Percentiles rank a stretch among this genome's conserved stretches.
Evolutionary conservation across 306 rosid genomes (phyloP).

Genomic region (Clitoria ternatea): DNA sequence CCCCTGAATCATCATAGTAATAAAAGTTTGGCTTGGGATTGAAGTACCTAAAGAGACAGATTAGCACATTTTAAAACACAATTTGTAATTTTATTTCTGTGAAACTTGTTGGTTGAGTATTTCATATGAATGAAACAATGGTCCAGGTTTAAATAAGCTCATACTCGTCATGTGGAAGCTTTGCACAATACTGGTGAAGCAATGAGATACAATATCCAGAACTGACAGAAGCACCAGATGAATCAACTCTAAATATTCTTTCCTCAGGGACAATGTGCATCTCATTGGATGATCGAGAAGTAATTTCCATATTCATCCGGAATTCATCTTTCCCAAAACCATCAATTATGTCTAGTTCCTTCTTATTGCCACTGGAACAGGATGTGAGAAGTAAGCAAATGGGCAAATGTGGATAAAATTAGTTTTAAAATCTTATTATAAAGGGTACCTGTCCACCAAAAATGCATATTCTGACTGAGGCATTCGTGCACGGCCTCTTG

Average conservation of each 20-base stretch:
- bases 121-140: slow-evolving; percentile 17
- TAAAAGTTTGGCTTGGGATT: slow-evolving; percentile 69
- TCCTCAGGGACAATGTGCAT: slow-evolving; percentile 51
- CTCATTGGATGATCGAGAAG: slow-evolving; percentile 54
- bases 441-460: slow-evolving; percentile 80
- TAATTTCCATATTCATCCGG: slow-evolving; percentile 68
- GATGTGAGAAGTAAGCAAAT: slow-evolving; percentile 10
- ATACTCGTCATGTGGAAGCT: slow-evolving; percentile 94
- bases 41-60: slow-evolving; percentile 62
- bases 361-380: slow-evolving; percentile 58
- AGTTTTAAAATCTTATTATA: slow-evolving; percentile 14
- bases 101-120: slow-evolving; percentile 19
- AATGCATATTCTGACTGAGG: slow-evolving; percentile 82
- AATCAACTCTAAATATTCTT: slow-evolving; percentile 53
- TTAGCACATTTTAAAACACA: slow-evolving; percentile 18
- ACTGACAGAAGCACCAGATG: slow-evolving; percentile 80
- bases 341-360: slow-evolving; percentile 60
- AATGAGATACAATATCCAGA: slow-evolving; percentile 74
- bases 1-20: slow-evolving; percentile 70
- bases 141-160: slow-evolving; percentile 28
- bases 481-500: slow-evolving; percentile 99
- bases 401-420: slow-evolving; percentile 8
- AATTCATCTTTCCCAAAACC: slow-evolving; percentile 56
- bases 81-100: slow-evolving; percentile 17
- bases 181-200: slow-evolving; percentile 77